Percentiles rank a stretch among this genome's conserved stretches.
Conservation (phyloP, 345 rosid species). For the Eucalyptus tenuipes region DNA sequence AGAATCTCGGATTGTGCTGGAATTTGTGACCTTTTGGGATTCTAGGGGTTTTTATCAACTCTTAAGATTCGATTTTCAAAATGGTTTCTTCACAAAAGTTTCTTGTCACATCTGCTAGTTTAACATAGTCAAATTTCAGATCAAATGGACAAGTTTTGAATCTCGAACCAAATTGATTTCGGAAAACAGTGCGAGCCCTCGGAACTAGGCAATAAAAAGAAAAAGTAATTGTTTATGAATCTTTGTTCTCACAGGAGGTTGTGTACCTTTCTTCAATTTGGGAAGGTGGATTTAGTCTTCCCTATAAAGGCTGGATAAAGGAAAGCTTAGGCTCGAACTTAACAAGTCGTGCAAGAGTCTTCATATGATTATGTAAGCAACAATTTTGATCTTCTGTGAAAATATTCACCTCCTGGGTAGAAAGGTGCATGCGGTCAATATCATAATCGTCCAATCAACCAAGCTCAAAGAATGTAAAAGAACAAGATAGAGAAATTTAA, state of each 20-base stretch:
- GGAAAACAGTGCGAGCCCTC: no score
- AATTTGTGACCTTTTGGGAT: no score
- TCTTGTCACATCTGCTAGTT: no score
- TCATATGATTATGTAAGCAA: neutral
- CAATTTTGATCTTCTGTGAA: rapidly evolving
- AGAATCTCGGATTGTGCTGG: no score
- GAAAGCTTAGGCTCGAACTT: neutral
- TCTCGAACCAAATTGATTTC: no score
- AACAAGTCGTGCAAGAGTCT: neutral
- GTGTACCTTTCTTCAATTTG: neutral
- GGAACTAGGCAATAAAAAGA: neutral
- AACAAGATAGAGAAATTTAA: neutral
- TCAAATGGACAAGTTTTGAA: no score
- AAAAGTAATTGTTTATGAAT: no score
- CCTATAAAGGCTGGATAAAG: neutral
- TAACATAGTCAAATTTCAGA: no score
- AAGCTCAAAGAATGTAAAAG: neutral
- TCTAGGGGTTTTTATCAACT: no score
- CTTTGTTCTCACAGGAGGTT: no score
- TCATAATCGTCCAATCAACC: neutral
- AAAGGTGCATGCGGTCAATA: neutral
- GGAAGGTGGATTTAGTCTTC: neutral
- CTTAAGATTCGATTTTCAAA: no score
- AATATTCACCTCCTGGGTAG: neutral
- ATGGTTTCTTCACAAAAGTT: no score